phyloP scores from a whole-genome alignment of 2,329 filamentous ascomycete genomes.

The Epichloe brachyelytri region DNA sequence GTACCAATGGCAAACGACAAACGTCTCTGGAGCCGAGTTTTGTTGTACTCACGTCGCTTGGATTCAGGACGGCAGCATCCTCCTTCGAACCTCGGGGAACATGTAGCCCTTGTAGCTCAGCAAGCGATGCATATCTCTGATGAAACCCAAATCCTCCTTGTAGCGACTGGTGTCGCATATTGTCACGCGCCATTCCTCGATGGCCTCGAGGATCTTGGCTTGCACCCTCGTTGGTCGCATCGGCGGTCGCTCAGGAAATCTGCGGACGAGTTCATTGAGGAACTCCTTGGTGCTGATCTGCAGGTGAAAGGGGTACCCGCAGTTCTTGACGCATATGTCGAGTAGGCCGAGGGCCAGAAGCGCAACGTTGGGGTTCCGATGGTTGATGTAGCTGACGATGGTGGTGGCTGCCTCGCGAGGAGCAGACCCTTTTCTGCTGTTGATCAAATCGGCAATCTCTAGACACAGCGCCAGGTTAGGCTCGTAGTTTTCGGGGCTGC shows the following conservation, averaged over 20 bases:
- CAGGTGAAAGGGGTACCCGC: slow-evolving; percentile 95
- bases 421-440: slow-evolving; percentile 90
- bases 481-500: slow-evolving; percentile 95
- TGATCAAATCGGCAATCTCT: slow-evolving; percentile 92
- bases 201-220: slow-evolving; percentile 82
- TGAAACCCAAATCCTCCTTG: slow-evolving; percentile 92
- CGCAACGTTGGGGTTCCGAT: slow-evolving; percentile 90
- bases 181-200: slow-evolving; percentile 96
- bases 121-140: slow-evolving; percentile 92
- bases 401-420: slow-evolving; percentile 88
- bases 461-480: slow-evolving; percentile 93
- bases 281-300: slow-evolving; percentile 99
- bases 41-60: slow-evolving; percentile 68
- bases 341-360: slow-evolving; percentile 82
- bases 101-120: slow-evolving; percentile 94
- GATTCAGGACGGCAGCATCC: slow-evolving; percentile 92
- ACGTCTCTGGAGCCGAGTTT: neutral
- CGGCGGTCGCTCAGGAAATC: slow-evolving; percentile 88
- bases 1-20: slow-evolving; percentile 15
- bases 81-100: slow-evolving; percentile 88
- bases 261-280: slow-evolving; percentile 89
- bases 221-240: slow-evolving; percentile 78
- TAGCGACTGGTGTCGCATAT: slow-evolving; percentile 98
- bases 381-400: slow-evolving; percentile 91
- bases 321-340: slow-evolving; percentile 99